Evolutionary conservation across 73 alveolate genomes (phyloP), one percentile per base, ranked within the genome.

Genomic region (Paramecium pentaurelia): DNA sequence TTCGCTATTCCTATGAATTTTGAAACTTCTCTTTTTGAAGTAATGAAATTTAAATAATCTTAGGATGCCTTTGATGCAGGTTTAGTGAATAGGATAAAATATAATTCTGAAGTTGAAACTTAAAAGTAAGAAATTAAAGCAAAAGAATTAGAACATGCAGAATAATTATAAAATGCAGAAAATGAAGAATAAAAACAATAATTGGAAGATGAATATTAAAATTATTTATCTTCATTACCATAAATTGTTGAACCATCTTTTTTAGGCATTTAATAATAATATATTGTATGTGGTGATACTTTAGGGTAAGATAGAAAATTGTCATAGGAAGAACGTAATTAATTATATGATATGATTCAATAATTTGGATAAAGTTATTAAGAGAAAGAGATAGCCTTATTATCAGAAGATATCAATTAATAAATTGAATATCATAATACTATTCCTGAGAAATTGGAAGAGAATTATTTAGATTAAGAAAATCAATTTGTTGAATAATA

Each of bases 271-370:
- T n/a, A 49, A 80, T 6, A 80, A 27, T 22, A 90, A 77, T 93
- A 73, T 20, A 97, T 93, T 11, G 94, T 98, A 6, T 97, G 99
- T 85, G 77, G 96, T 30, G 99, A 98, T 73, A 97, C 99, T 2
- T 68, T 98, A 86, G 99, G 99, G 10, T 97, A 98, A 93, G 99
- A 98, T 88, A 86, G 99, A 58, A 91, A 94, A 60, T 93, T 97
- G 49, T 73, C 97, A 5, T 92, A 92, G 20, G 95, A 92, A 20
- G 97, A 98, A 85, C 94, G 95, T 36, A 80, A 86, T 42, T 77
- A 92, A 49, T 95, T 96, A 22, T 84, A 95, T 36, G 83, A 89
- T 11, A 70, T 94, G 8, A 97, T 95, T 51, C 45, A 59, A 68
- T 75, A 94, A 40, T 96, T 94, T 49, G 95, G 94, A 87, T 77